phyloP scores from a whole-genome alignment of 345 rosid genomes.

The Mallotus nudiflorus region DNA sequence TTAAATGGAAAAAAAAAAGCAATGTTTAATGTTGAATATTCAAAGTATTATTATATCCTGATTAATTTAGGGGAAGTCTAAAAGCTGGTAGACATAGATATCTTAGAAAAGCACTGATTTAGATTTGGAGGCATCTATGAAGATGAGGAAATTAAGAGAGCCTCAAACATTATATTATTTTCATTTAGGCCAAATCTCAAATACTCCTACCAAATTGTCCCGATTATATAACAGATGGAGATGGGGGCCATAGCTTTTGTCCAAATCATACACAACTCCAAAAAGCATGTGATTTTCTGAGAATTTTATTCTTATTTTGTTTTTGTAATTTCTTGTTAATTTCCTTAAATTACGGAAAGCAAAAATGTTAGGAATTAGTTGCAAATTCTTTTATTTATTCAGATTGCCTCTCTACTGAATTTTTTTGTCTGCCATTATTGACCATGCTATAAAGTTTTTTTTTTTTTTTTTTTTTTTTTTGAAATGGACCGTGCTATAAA shows the following conservation, averaged over 20 bases:
- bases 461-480: too few species aligned
- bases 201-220: background rate
- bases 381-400: background rate
- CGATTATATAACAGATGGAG: background rate
- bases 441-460: background rate
- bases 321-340: background rate
- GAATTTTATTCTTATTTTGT: background rate
- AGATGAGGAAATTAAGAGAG: background rate
- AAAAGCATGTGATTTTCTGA: background rate
- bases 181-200: background rate
- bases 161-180: background rate
- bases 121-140: background rate
- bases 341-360: background rate
- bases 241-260: background rate
- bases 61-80: too few species aligned
- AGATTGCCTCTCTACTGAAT: constrained; percentile 2
- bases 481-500: too few species aligned
- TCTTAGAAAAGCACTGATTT: background rate
- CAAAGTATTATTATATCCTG: too few species aligned
- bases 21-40: too few species aligned
- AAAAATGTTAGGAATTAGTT: background rate
- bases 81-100: too few species aligned
- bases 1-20: too few species aligned
- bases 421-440: constrained; percentile 10
- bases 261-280: background rate